A percentile compares a stretch with the other conserved stretches of the same genome.
Conservation (phyloP, 805 yeast genomes). For the Metschnikowia drakensbergensis region DNA sequence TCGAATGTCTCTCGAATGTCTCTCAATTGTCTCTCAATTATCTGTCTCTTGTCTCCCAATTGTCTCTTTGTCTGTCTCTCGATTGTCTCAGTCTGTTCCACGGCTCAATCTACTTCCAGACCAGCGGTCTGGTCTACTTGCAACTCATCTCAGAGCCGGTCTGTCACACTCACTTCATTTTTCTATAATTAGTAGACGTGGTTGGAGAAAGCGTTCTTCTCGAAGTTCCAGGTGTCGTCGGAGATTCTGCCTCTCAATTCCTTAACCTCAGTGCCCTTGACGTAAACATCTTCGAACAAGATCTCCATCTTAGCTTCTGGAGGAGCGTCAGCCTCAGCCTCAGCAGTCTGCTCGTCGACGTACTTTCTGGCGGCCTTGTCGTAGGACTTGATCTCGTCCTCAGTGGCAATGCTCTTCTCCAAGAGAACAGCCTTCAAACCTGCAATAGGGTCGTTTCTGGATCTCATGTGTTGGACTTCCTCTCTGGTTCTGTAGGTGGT, state of each 20-base stretch:
- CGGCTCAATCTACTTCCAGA: background rate
- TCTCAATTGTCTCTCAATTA: no score
- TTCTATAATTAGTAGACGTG: slow-evolving; percentile 37
- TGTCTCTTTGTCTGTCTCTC: background rate
- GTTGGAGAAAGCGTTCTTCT: slow-evolving; percentile 44
- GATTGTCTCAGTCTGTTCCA: no score
- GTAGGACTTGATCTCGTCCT: slow-evolving; percentile 88
- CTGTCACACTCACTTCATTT: slow-evolving; percentile 1
- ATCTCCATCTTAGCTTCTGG: slow-evolving; percentile 95
- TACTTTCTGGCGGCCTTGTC: slow-evolving; percentile 95
- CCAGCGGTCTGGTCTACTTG: no score
- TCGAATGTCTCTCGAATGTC: background rate
- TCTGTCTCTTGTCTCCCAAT: no score
- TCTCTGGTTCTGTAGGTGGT: slow-evolving; percentile 99
- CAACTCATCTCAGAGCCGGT: background rate
- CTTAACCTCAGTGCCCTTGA: slow-evolving; percentile 89
- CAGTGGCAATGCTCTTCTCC: slow-evolving; percentile 83
- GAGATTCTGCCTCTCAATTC: slow-evolving; percentile 94
- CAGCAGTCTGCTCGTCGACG: slow-evolving; percentile 91
- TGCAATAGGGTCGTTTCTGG: slow-evolving; percentile 95
- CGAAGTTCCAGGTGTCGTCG: slow-evolving; percentile 89
- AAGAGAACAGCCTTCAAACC: slow-evolving; percentile 86
- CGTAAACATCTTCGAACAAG: slow-evolving; percentile 94
- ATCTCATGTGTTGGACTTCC: slow-evolving; percentile 99
- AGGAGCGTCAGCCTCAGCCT: slow-evolving; percentile 89